Conservation (phyloP, 2,329 filamentous ascomycete genomes). For the Botrytis elliptica region DNA sequence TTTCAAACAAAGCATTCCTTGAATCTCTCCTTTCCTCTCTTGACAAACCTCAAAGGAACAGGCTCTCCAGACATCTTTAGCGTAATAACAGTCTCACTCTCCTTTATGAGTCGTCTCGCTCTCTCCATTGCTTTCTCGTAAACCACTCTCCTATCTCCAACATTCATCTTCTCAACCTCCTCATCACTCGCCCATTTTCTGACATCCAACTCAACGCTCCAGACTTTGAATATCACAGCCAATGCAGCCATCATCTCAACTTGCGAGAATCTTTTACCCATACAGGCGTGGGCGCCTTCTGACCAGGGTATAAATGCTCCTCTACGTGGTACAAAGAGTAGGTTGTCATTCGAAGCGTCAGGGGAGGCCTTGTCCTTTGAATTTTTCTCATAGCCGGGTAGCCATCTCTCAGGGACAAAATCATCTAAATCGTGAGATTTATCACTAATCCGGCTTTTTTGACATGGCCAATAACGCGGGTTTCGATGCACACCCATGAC, state of each 20-base stretch:
- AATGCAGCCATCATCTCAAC: conserved; percentile 38
- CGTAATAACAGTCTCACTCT: conserved; percentile 22
- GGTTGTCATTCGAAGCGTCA: background rate
- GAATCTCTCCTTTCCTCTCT: conserved; percentile 27
- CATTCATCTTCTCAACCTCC: conserved; percentile 22
- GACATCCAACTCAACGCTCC: conserved; percentile 28
- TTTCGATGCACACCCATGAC: conserved; percentile 50
- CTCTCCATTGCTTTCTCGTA: conserved; percentile 24
- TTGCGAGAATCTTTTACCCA: conserved; percentile 38
- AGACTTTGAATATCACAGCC: conserved; percentile 25
- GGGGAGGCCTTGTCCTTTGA: background rate
- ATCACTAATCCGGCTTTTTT: background rate
- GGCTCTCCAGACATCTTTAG: conserved; percentile 22
- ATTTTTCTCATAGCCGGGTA: conserved; percentile 32
- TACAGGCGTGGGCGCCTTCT: conserved; percentile 41
- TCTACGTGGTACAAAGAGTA: conserved; percentile 12
- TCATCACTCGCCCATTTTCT: conserved; percentile 27
- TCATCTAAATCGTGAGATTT: conserved; percentile 38
- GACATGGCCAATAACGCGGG: conserved; percentile 53
- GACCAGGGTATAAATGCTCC: conserved; percentile 36
- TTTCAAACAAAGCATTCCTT: background rate
- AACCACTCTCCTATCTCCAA: conserved; percentile 18
- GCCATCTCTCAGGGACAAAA: conserved; percentile 58
- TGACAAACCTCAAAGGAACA: conserved; percentile 26
- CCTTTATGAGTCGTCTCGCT: conserved; percentile 21